phyloP scores from a whole-genome alignment of 352 stramenopile species.

The Achlya hypogyna region DNA sequence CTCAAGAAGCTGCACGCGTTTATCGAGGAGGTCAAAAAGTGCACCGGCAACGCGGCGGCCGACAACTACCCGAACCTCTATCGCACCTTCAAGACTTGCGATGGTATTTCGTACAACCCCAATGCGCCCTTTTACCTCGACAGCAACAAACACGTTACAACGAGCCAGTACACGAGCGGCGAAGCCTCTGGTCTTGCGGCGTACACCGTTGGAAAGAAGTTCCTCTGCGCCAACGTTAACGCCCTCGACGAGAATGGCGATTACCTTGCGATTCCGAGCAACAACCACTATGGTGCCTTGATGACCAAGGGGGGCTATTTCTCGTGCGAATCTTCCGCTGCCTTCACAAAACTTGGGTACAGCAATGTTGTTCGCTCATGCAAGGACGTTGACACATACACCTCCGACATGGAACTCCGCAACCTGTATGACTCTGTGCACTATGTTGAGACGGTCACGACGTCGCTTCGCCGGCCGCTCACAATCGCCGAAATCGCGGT shows the following conservation, averaged over 20 bases:
- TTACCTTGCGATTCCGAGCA: neutral
- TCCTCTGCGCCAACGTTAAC: slow-evolving; percentile 17
- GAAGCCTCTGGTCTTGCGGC: slow-evolving; percentile 13
- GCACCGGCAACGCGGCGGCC: neutral
- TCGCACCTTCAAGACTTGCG: neutral
- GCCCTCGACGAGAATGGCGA: neutral
- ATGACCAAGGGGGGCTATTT: neutral
- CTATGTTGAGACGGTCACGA: slow-evolving; percentile 7
- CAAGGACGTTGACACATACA: slow-evolving; percentile 1
- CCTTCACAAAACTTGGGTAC: neutral
- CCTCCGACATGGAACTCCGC: neutral
- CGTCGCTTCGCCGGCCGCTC: slow-evolving; percentile 8
- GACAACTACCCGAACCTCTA: slow-evolving; percentile 16
- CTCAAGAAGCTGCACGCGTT: slow-evolving; percentile 18
- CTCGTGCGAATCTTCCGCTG: neutral
- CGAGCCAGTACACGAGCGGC: slow-evolving; percentile 16
- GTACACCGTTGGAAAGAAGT: slow-evolving; percentile 8
- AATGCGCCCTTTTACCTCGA: slow-evolving; percentile 16
- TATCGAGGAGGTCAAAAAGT: neutral
- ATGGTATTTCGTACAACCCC: slow-evolving; percentile 8
- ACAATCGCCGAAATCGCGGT: slow-evolving; percentile 19
- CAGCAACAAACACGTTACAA: neutral
- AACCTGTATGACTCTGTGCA: slow-evolving; percentile 15
- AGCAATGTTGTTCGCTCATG: neutral
- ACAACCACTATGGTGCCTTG: neutral